phyloP scores from a whole-genome alignment of 257 asterid genomes.

The Penstemon barbatus region DNA sequence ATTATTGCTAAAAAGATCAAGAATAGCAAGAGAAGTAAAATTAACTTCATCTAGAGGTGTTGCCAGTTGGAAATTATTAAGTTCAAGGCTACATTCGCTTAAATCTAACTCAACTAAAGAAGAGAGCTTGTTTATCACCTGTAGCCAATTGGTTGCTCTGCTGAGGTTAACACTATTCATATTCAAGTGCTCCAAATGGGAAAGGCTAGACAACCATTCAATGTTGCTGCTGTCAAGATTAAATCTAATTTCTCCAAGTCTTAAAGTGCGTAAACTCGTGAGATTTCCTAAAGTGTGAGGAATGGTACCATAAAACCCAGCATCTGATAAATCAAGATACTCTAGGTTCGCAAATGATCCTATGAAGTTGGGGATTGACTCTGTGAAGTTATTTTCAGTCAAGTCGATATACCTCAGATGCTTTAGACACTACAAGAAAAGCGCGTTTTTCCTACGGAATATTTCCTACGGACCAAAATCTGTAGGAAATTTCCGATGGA shows the following conservation, averaged over 20 bases:
- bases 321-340: conserved; percentile 22
- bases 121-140: conserved; percentile 26
- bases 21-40: conserved; percentile 16
- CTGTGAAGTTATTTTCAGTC: conserved; percentile 21
- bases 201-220: conserved; percentile 32
- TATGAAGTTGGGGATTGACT: conserved; percentile 31
- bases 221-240: conserved; percentile 26
- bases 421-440: conserved; percentile 11
- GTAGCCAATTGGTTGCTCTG: conserved; percentile 20
- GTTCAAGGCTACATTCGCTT: not conserved
- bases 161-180: conserved; percentile 25
- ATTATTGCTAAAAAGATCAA: not conserved
- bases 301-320: conserved; percentile 23
- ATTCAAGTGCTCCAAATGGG: conserved; percentile 19
- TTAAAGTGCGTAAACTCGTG: conserved; percentile 20
- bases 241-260: not conserved
- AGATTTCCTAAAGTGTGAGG: conserved; percentile 32
- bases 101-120: conserved; percentile 24
- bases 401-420: conserved; percentile 30
- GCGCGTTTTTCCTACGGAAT: too few relatives aligned
- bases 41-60: not conserved
- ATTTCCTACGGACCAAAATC: too few relatives aligned
- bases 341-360: conserved; percentile 21
- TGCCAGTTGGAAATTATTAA: not conserved
- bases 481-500: too few relatives aligned